These are phyloP conservation scores for Dactylorhiza incarnata DNA, from an alignment of 106 monocot species.

Conservation along the genomic window DNA sequence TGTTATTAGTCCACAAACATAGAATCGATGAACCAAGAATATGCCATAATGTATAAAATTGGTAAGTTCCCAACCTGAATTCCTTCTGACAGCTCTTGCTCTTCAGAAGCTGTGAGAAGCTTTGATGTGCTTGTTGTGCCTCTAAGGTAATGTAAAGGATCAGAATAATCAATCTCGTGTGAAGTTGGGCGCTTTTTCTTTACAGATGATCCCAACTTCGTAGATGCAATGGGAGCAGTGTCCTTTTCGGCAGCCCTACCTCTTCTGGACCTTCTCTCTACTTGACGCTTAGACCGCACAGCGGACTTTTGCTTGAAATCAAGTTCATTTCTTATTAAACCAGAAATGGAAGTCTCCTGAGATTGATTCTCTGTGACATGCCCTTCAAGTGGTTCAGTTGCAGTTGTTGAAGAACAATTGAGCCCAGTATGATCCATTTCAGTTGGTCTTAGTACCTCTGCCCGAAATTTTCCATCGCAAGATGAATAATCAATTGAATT, in stretches of 20 bases:
- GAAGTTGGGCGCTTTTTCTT: slow-evolving; percentile 48
- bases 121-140: slow-evolving; percentile 50
- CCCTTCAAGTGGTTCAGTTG: slow-evolving; percentile 13
- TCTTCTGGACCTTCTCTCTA: slow-evolving; percentile 70
- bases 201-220: slow-evolving; percentile 39
- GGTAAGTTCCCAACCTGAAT: slow-evolving; percentile 51
- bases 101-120: slow-evolving; percentile 76
- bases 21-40: not conserved
- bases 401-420: slow-evolving; percentile 5
- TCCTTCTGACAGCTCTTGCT: slow-evolving; percentile 71
- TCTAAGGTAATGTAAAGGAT: slow-evolving; percentile 66
- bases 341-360: slow-evolving; percentile 7
- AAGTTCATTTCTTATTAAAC: slow-evolving; percentile 13
- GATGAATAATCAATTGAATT: slow-evolving; percentile 26
- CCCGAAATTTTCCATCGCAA: slow-evolving; percentile 20
- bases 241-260: slow-evolving; percentile 46
- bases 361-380: not conserved
- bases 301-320: slow-evolving; percentile 21
- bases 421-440: slow-evolving; percentile 20
- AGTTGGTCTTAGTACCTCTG: slow-evolving; percentile 29
- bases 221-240: slow-evolving; percentile 15
- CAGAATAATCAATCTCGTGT: slow-evolving; percentile 62
- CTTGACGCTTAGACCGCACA: slow-evolving; percentile 68
- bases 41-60: not conserved
- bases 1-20: not conserved